phyloP scores from a whole-genome alignment of 352 stramenopile genomes.

The Lagenidium giganteum region DNA sequence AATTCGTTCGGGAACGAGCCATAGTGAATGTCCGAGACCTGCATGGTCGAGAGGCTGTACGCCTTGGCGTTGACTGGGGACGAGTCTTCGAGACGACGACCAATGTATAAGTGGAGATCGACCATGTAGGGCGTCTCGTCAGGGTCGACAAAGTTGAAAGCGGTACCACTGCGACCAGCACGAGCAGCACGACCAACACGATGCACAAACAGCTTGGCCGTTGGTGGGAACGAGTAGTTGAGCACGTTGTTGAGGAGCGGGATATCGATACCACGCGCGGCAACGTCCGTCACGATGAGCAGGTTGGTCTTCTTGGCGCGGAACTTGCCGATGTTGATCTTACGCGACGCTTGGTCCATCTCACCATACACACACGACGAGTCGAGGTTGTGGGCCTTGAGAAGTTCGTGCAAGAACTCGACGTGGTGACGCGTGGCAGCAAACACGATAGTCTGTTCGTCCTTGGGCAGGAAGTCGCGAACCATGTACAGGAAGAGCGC shows the following conservation, averaged over 20 bases:
- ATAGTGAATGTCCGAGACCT: conserved; percentile 96
- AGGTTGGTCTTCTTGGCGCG: conserved; percentile 86
- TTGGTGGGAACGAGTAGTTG: conserved; percentile 94
- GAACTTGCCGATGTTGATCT: conserved; percentile 90
- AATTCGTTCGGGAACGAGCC: conserved; percentile 94
- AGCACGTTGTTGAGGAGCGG: conserved; percentile 96
- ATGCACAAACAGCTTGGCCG: conserved; percentile 95
- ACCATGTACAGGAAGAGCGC: conserved; percentile 96
- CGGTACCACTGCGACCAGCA: conserved; percentile 93
- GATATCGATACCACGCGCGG: conserved; percentile 94
- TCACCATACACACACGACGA: conserved; percentile 90
- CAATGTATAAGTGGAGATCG: conserved; percentile 96
- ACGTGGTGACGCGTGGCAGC: conserved; percentile 97
- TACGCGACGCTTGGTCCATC: conserved; percentile 91
- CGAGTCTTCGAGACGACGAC: conserved; percentile 75
- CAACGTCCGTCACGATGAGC: conserved; percentile 94
- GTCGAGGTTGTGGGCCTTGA: conserved; percentile 79
- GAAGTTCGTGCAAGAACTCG: conserved; percentile 96
- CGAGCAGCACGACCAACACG: conserved; percentile 93
- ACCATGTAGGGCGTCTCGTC: conserved; percentile 99
- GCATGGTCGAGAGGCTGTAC: conserved; percentile 94
- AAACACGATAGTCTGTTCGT: conserved; percentile 97
- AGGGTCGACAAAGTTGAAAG: conserved; percentile 96
- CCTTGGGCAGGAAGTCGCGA: conserved; percentile 89
- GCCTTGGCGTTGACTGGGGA: conserved; percentile 43